phyloP scores from a whole-genome alignment of 2,329 filamentous ascomycete genomes.

The Fusarium guadeloupense region DNA sequence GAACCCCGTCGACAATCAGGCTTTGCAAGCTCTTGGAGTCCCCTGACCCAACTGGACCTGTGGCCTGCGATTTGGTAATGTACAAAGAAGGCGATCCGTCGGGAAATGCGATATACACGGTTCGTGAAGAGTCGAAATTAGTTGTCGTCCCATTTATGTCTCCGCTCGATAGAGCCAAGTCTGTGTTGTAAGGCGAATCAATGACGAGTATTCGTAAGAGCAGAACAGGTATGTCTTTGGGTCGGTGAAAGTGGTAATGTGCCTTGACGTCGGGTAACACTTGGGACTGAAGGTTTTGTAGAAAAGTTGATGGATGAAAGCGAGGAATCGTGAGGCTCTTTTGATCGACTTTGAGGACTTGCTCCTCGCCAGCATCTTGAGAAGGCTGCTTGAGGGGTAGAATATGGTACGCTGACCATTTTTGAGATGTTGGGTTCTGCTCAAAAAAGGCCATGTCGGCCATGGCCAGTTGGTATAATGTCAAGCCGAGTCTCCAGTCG shows the following conservation, averaged over 20 bases:
- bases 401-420: constrained; percentile 71
- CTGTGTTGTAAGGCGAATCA: constrained; percentile 81
- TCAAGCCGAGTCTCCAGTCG: constrained; percentile 74
- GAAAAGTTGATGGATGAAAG: constrained; percentile 83
- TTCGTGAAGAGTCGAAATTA: constrained; percentile 71
- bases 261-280: constrained; percentile 82
- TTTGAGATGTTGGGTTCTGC: constrained; percentile 70
- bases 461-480: constrained; percentile 73
- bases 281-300: constrained; percentile 78
- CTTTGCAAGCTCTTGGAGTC: constrained; percentile 73
- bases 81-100: constrained; percentile 82
- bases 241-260: constrained; percentile 82
- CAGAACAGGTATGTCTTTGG: constrained; percentile 72
- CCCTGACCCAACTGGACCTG: constrained; percentile 52
- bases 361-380: constrained; percentile 52
- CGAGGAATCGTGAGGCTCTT: constrained; percentile 67
- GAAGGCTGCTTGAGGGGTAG: constrained; percentile 58
- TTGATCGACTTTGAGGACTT: constrained; percentile 54
- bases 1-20: constrained; percentile 80
- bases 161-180: constrained; percentile 54
- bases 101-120: constrained; percentile 84
- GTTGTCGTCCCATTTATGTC: constrained; percentile 48
- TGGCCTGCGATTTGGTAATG: constrained; percentile 62
- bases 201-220: constrained; percentile 82
- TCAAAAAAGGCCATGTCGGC: constrained; percentile 73